Evolutionary conservation across 495 filamentous ascomycete species (phyloP), one percentile per base, ranked within the genome.

Genomic region (Aspergillus avenaceus): DNA sequence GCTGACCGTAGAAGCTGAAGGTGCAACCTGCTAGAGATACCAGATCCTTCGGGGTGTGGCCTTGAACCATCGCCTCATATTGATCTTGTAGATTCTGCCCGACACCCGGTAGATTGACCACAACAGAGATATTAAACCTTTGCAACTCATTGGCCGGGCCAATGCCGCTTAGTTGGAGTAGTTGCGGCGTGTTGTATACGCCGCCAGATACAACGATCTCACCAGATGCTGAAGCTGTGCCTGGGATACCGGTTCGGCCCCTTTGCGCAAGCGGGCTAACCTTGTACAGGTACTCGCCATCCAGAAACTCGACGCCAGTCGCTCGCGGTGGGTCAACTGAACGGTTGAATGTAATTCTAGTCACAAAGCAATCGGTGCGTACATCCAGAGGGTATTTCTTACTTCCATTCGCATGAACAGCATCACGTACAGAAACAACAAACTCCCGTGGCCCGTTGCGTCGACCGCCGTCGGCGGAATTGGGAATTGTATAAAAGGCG

Each of bases 51-150:
- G n/a, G n/a, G n/a, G n/a, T n/a, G n/a, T n/a, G n/a, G n/a, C n/a
- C n/a, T n/a, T n/a, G n/a, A n/a, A n/a, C n/a, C n/a, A n/a, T n/a
- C n/a, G n/a, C n/a, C n/a, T n/a, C n/a, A n/a, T n/a, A n/a, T n/a
- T 80, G 80, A 54, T 87, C 82, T 47, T 85, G 82, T 1, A 87
- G 65, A 60, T 87, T 87, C 13, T 69, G 67, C 36, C 85, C 85
- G 0, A 87, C 83, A 13, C 77, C 81, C 0, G 82, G 81, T 0
- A 82, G 66, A 50, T 85, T 74, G 27, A 63, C 52, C 0, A 84
- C 46, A 0, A 83, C 66, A 5, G 70, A 58, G 47, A 87, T 84
- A 18, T 62, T 56, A 46, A 75, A 68, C 6, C 52, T 53, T 4
- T 60, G 12, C 0, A 88, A 71, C 28, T 83, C 72, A 0, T 54